These are phyloP conservation scores for Fusarium sp. DNA, from an alignment of 2,329 filamentous ascomycete species.

Conservation along the genomic window DNA sequence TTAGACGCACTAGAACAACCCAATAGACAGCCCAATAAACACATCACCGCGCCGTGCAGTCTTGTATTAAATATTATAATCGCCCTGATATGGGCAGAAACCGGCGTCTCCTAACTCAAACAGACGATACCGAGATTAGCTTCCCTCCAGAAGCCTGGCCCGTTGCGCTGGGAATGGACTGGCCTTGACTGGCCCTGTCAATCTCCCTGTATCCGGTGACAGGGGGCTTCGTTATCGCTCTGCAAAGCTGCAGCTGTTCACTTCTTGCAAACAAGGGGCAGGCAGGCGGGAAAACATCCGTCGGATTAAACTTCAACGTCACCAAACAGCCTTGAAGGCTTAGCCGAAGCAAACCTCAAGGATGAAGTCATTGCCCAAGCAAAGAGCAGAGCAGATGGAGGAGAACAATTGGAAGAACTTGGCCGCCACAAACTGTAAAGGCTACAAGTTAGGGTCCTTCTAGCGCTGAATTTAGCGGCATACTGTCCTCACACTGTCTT, in stretches of 20 bases:
- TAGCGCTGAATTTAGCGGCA: constrained; percentile 29
- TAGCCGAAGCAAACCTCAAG: not conserved
- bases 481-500: constrained; percentile 43
- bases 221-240: constrained; percentile 27
- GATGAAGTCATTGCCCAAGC: constrained; percentile 27
- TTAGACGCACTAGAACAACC: constrained; percentile 3
- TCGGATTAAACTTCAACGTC: constrained; percentile 16
- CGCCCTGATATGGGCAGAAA: constrained; percentile 31
- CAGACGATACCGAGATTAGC: constrained; percentile 49
- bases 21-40: not conserved
- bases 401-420: constrained; percentile 18
- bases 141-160: constrained; percentile 41
- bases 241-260: constrained; percentile 22
- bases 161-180: constrained; percentile 49
- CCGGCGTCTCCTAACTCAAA: constrained; percentile 42
- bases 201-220: constrained; percentile 20
- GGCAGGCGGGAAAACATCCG: not conserved
- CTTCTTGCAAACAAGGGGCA: constrained; percentile 16
- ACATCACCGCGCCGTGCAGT: constrained; percentile 7
- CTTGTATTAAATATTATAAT: constrained; percentile 8
- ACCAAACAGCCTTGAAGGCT: not conserved
- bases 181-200: constrained; percentile 31
- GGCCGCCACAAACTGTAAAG: constrained; percentile 23
- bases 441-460: constrained; percentile 19
- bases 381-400: constrained; percentile 3